Percentiles rank a stretch among this genome's conserved stretches.
Conservation (phyloP, 2,329 filamentous ascomycete species). For the Colletotrichum sp. region DNA sequence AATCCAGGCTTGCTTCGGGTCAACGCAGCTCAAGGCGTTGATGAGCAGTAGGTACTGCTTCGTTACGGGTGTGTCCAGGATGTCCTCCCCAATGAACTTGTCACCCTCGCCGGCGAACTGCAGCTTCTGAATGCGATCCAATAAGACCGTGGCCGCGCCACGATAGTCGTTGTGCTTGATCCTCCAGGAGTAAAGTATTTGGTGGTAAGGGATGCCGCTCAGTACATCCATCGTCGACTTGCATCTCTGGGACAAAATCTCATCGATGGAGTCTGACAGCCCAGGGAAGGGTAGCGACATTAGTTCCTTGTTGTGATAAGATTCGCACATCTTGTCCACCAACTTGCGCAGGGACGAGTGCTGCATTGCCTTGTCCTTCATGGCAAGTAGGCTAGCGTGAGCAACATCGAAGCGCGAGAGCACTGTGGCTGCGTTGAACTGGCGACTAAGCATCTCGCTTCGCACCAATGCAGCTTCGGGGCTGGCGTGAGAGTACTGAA, state of each 20-base stretch:
- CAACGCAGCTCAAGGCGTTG: conserved; percentile 88
- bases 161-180: conserved; percentile 86
- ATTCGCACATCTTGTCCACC: conserved; percentile 71
- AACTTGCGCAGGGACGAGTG: conserved; percentile 74
- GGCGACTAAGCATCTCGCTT: conserved; percentile 78
- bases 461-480: conserved; percentile 49
- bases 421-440: conserved; percentile 83
- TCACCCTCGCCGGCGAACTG: conserved; percentile 64
- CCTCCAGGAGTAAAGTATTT: conserved; percentile 90
- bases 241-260: conserved; percentile 75
- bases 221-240: conserved; percentile 70
- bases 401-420: conserved; percentile 83
- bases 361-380: conserved; percentile 75
- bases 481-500: conserved; percentile 62
- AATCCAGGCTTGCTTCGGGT: conserved; percentile 82
- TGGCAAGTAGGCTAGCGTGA: conserved; percentile 77
- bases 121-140: conserved; percentile 69
- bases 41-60: conserved; percentile 89
- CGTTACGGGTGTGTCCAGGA: conserved; percentile 68
- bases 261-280: conserved; percentile 80
- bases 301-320: conserved; percentile 69
- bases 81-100: conserved; percentile 58
- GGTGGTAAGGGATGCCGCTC: conserved; percentile 76
- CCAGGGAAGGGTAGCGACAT: conserved; percentile 80
- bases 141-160: conserved; percentile 69